Percentiles rank a stretch among this genome's conserved stretches.
phyloP scores from a whole-genome alignment of 2,329 filamentous ascomycete species.

The Coniella lustricola region DNA sequence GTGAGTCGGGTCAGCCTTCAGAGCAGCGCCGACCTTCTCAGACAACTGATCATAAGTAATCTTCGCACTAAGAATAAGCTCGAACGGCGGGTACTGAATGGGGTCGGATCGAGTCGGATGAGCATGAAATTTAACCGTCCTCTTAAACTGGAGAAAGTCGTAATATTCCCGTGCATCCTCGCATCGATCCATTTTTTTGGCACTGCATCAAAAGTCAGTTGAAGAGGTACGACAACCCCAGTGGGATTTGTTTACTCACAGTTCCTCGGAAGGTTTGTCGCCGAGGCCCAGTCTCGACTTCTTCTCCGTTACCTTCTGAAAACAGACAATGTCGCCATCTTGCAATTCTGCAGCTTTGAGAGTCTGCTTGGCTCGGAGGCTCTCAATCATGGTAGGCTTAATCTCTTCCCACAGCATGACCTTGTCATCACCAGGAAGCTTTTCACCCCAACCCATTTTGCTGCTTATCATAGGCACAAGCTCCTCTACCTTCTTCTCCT shows the following conservation, averaged over 20 bases:
- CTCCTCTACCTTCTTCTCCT: constrained; percentile 81
- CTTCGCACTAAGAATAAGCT: constrained; percentile 74
- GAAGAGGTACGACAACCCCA: constrained; percentile 1
- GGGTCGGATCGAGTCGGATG: constrained; percentile 50
- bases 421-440: constrained; percentile 56
- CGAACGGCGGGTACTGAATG: constrained; percentile 59
- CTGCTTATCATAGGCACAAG: constrained; percentile 69
- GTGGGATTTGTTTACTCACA: constrained; percentile 15
- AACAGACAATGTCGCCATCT: constrained; percentile 94
- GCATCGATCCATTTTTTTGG: constrained; percentile 43
- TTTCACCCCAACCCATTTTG: constrained; percentile 80
- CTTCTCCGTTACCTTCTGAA: constrained; percentile 60
- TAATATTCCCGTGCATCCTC: constrained; percentile 82
- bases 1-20: constrained; percentile 76
- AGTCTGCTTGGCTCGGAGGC: constrained; percentile 83
- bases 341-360: constrained; percentile 89
- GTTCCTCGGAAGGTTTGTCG: constrained; percentile 30
- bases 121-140: constrained; percentile 70
- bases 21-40: constrained; percentile 70
- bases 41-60: constrained; percentile 84
- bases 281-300: constrained; percentile 35
- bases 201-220: constrained; percentile 17
- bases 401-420: constrained; percentile 88
- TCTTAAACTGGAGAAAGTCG: constrained; percentile 83
- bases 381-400: constrained; percentile 95